Percentiles rank a stretch among this genome's conserved stretches.
These are phyloP conservation scores for Aspergillus uvarum DNA, from an alignment of 2,329 filamentous ascomycete genomes.

Conservation along the genomic window DNA sequence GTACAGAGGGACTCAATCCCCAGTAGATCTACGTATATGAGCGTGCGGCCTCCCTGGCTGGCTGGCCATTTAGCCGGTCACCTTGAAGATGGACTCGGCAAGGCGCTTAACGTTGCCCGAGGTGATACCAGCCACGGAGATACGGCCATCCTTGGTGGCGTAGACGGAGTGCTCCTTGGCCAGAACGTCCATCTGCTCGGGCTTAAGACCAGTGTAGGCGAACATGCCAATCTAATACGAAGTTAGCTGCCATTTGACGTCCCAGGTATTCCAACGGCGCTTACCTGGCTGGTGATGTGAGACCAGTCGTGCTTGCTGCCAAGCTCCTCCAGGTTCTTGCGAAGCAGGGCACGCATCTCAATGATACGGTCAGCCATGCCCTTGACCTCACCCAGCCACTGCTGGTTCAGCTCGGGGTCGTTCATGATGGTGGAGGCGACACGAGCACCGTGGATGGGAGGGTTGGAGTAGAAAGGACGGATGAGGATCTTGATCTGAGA, in stretches of 20 bases:
- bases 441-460: conserved; percentile 91
- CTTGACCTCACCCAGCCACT: conserved; percentile 97
- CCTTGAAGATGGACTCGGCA: conserved; percentile 52
- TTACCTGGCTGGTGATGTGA: conserved; percentile 86
- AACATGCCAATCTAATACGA: conserved; percentile 86
- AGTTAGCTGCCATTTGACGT: not conserved
- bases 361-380: conserved; percentile 99
- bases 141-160: conserved; percentile 72
- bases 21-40: conserved; percentile 18
- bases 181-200: conserved; percentile 87
- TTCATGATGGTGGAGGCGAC: conserved; percentile 91
- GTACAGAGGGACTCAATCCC: conserved; percentile 16
- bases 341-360: conserved; percentile 91
- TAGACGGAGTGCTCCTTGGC: conserved; percentile 98
- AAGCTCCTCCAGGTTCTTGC: conserved; percentile 90
- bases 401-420: conserved; percentile 77
- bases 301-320: conserved; percentile 97
- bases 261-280: not conserved
- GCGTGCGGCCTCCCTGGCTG: conserved; percentile 6
- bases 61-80: conserved; percentile 43
- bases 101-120: conserved; percentile 51
- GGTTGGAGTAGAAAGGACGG: conserved; percentile 96
- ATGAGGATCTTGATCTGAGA: conserved; percentile 98
- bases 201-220: conserved; percentile 88
- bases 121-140: conserved; percentile 53